phyloP scores from a whole-genome alignment of 352 stramenopile species.

The Aphanomyces stellatus region DNA sequence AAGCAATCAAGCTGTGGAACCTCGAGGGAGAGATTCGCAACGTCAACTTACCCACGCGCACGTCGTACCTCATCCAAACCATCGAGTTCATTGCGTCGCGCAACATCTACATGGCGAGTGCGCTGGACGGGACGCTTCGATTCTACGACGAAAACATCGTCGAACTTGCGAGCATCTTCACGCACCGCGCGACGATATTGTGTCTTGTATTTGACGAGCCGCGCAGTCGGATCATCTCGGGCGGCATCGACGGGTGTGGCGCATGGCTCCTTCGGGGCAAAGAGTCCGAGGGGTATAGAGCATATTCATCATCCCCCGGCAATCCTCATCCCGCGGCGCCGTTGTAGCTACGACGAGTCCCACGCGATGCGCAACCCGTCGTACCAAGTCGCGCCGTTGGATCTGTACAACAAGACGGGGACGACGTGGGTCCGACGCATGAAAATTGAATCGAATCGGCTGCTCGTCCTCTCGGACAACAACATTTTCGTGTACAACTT shows the following conservation, averaged over 20 bases:
- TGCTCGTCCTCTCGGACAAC: constrained; percentile 19
- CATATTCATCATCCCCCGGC: too few relatives aligned
- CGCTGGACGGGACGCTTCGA: constrained; percentile 51
- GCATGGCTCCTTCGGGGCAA: constrained; percentile 54
- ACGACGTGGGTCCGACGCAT: constrained; percentile 41
- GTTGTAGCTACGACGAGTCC: constrained; percentile 10
- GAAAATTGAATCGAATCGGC: constrained; percentile 33
- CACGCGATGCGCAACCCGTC: constrained; percentile 13
- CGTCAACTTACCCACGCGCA: constrained; percentile 47
- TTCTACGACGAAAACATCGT: constrained; percentile 49
- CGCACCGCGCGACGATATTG: constrained; percentile 38
- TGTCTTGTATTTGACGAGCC: constrained; percentile 44
- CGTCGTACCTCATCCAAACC: constrained; percentile 46
- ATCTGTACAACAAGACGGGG: constrained; percentile 9
- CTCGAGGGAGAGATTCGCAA: constrained; percentile 29
- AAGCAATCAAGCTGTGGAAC: constrained; percentile 11
- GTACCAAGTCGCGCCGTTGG: constrained; percentile 17
- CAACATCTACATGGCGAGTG: constrained; percentile 52
- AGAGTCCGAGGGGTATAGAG: constrained; percentile 9
- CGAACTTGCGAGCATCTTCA: constrained; percentile 47
- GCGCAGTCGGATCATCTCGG: constrained; percentile 44
- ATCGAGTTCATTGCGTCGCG: constrained; percentile 49
- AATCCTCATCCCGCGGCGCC: not conserved
- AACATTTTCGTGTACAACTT: constrained; percentile 40
- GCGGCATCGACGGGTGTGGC: constrained; percentile 49